These are phyloP conservation scores for Botryotinia convoluta DNA, from an alignment of 2,329 filamentous ascomycete genomes.

Conservation along the genomic window DNA sequence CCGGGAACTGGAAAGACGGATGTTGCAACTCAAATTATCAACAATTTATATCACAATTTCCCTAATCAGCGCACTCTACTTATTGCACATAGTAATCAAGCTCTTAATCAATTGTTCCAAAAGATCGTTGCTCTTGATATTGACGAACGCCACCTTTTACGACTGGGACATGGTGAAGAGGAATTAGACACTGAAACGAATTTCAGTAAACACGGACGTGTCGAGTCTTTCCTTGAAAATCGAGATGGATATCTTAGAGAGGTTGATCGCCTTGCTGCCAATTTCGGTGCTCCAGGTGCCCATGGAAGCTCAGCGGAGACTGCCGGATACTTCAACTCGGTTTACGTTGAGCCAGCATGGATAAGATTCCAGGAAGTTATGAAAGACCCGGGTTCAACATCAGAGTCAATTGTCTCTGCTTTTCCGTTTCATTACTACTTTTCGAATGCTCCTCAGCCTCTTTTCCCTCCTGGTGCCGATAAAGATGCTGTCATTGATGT, in stretches of 20 bases:
- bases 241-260: constrained; percentile 74
- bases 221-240: constrained; percentile 93
- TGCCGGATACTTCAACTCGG: constrained; percentile 91
- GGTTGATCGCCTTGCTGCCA: constrained; percentile 80
- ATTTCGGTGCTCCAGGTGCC: constrained; percentile 84
- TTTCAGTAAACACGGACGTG: constrained; percentile 91
- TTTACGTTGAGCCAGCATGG: constrained; percentile 89
- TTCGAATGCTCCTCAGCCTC: constrained; percentile 76
- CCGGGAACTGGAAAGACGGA: constrained; percentile 99
- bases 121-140: constrained; percentile 97
- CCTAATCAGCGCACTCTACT: constrained; percentile 87
- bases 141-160: constrained; percentile 87
- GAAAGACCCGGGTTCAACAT: constrained; percentile 53
- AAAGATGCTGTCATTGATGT: constrained; percentile 71
- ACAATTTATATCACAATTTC: constrained; percentile 98
- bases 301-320: constrained; percentile 96
- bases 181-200: constrained; percentile 81
- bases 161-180: constrained; percentile 92
- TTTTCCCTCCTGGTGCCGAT: constrained; percentile 68
- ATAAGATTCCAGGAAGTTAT: constrained; percentile 72
- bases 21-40: constrained; percentile 97
- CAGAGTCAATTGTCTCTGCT: constrained; percentile 61
- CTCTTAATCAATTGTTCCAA: constrained; percentile 93
- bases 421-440: constrained; percentile 94
- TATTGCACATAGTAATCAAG: constrained; percentile 96